Percentiles rank a stretch among this genome's conserved stretches.
Evolutionary conservation across 768 basidiomycete species (phyloP).

Genomic region (Nidula microcarpa): DNA sequence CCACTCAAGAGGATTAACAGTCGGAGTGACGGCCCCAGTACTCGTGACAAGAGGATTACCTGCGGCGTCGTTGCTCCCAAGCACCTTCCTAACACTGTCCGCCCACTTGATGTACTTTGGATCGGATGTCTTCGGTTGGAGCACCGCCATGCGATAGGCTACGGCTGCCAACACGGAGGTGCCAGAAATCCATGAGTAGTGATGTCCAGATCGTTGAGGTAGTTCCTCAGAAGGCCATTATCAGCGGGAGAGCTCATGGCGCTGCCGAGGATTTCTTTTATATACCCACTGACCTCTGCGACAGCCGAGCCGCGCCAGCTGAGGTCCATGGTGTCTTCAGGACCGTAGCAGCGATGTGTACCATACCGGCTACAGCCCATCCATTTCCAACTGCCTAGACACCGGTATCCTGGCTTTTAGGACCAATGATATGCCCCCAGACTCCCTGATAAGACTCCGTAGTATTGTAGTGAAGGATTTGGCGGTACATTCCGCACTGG

Average conservation of each 20-base stretch:
- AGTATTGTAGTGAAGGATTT: conserved; percentile 27
- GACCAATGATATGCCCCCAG: conserved; percentile 43
- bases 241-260: conserved; percentile 27
- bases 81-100: conserved; percentile 16
- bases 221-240: conserved; percentile 30
- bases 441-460: conserved; percentile 17
- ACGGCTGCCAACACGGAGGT: conserved; percentile 29
- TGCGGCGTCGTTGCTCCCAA: conserved; percentile 15
- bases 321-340: conserved; percentile 32
- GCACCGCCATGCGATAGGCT: conserved; percentile 27
- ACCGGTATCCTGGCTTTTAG: conserved; percentile 29
- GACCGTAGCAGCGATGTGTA: conserved; percentile 50
- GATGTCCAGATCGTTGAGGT: conserved; percentile 23
- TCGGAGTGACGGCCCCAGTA: conserved; percentile 28
- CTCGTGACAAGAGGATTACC: conserved; percentile 20
- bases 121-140: conserved; percentile 7
- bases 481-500: conserved; percentile 34
- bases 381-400: conserved; percentile 58
- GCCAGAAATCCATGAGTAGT: conserved; percentile 27
- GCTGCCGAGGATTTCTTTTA: conserved; percentile 43
- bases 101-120: conserved; percentile 18
- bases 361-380: conserved; percentile 71
- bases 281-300: conserved; percentile 24
- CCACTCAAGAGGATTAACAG: conserved; percentile 33
- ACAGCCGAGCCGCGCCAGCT: conserved; percentile 15